Conservation (phyloP, 768 basidiomycete species). For the Termitomyces sp. region DNA sequence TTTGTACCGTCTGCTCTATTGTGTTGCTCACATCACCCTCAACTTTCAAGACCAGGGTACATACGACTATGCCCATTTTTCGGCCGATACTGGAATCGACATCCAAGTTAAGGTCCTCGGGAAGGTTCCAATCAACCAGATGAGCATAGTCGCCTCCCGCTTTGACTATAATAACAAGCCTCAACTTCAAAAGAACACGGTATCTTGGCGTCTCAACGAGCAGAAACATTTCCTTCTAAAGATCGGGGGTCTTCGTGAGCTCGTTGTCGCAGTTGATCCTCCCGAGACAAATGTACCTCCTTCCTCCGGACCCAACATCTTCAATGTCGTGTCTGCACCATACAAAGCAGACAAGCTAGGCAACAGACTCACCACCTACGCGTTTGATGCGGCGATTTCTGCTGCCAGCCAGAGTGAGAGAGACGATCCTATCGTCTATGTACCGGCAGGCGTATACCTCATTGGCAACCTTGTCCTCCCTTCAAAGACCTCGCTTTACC, state of each 20-base stretch:
- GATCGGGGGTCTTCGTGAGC: constrained; percentile 17
- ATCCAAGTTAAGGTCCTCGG: constrained; percentile 14
- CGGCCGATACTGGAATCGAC: constrained; percentile 14
- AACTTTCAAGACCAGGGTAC: constrained; percentile 14
- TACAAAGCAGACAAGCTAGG: constrained; percentile 18
- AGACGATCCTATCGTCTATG: constrained; percentile 15
- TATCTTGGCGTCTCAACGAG: constrained; percentile 13
- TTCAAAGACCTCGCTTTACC: constrained; percentile 18
- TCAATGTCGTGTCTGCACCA: constrained; percentile 15
- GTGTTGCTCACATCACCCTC: not conserved
- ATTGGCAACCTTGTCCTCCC: constrained; percentile 21
- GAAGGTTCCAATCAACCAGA: constrained; percentile 10
- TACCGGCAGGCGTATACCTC: constrained; percentile 17
- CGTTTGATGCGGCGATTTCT: constrained; percentile 16
- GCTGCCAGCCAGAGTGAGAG: constrained; percentile 7
- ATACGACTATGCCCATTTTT: constrained; percentile 20
- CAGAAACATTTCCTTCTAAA: constrained; percentile 17
- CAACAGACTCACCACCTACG: constrained; percentile 8
- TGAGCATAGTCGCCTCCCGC: constrained; percentile 14
- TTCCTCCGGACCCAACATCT: constrained; percentile 14
- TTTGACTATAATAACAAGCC: constrained; percentile 18
- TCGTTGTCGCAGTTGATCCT: constrained; percentile 19
- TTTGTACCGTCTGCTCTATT: not conserved
- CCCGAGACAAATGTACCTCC: constrained; percentile 10
- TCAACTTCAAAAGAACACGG: constrained; percentile 11